These are phyloP conservation scores for Akanthomyces uredinophilus DNA, from an alignment of 2,329 filamentous ascomycete genomes.

Conservation along the genomic window DNA sequence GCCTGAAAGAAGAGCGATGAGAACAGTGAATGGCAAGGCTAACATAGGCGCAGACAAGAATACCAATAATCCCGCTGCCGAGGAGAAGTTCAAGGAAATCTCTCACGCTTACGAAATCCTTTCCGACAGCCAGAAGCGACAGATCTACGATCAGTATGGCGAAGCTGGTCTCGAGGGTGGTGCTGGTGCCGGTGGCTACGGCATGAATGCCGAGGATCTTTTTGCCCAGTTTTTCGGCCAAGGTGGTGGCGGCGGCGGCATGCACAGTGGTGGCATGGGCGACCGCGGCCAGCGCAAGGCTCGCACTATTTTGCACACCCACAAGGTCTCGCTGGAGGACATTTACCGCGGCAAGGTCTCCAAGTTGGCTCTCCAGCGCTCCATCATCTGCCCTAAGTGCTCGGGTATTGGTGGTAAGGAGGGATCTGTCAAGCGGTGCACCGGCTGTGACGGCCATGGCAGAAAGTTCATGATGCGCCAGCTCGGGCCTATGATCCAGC, in stretches of 20 bases:
- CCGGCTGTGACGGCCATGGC: conserved; percentile 85
- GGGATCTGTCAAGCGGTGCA: conserved; percentile 89
- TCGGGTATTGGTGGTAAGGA: conserved; percentile 94
- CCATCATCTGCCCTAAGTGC: conserved; percentile 92
- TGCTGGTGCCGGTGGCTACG: conserved; percentile 53
- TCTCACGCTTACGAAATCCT: conserved; percentile 95
- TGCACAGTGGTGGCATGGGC: conserved; percentile 71
- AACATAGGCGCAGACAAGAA: conserved; percentile 72
- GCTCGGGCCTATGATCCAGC: conserved; percentile 99
- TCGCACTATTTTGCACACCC: conserved; percentile 93
- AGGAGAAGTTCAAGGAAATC: conserved; percentile 97
- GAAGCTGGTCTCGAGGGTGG: conserved; percentile 94
- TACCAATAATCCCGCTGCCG: conserved; percentile 82
- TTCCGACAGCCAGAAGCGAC: conserved; percentile 85
- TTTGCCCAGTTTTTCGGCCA: conserved; percentile 88
- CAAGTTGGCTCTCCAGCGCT: conserved; percentile 95
- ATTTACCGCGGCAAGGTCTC: conserved; percentile 98
- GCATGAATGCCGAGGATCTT: conserved; percentile 93
- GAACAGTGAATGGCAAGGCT: conserved; percentile 8
- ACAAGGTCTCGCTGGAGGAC: conserved; percentile 97
- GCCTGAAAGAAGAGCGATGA: not conserved
- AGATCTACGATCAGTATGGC: conserved; percentile 94
- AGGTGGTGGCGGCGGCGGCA: conserved; percentile 34
- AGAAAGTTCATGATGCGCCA: conserved; percentile 99
- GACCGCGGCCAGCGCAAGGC: conserved; percentile 80